Conservation (phyloP, 2,329 filamentous ascomycete species). For the Xylaria sp. region DNA sequence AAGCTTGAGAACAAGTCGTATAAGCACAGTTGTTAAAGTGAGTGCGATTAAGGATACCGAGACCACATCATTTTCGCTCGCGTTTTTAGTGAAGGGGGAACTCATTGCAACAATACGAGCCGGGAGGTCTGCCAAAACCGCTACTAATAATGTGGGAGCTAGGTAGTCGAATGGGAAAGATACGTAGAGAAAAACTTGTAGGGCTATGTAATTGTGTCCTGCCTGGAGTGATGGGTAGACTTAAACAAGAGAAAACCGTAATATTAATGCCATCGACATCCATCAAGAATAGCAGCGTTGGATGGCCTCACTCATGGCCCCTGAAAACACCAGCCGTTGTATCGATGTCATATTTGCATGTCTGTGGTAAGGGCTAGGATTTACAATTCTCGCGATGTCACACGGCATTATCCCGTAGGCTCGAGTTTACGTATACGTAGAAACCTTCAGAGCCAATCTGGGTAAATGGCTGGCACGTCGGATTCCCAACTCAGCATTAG, state of each 20-base stretch:
- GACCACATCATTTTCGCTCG: conserved; percentile 9
- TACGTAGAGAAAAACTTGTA: not conserved
- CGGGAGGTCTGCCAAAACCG: not conserved
- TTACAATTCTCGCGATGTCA: not conserved
- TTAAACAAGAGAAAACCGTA: not conserved
- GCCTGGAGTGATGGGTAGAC: not conserved
- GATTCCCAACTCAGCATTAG: not conserved
- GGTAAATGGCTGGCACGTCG: not conserved
- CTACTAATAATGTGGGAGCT: not conserved
- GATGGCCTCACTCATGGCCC: not conserved
- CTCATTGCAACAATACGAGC: conserved; percentile 3
- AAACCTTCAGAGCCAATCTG: not conserved
- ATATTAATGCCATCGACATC: not conserved
- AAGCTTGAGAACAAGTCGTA: conserved; percentile 15
- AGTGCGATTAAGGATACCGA: conserved; percentile 10
- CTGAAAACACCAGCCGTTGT: not conserved
- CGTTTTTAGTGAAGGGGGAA: conserved; percentile 9
- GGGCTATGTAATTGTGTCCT: not conserved
- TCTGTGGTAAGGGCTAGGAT: not conserved
- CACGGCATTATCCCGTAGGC: not conserved
- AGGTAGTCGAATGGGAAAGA: not conserved
- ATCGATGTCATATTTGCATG: not conserved
- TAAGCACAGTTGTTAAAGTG: conserved; percentile 10
- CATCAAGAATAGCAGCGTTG: not conserved
- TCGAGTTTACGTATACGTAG: not conserved